Conservation (phyloP, 2,329 filamentous ascomycete genomes). For the Neonectria ditissima region DNA sequence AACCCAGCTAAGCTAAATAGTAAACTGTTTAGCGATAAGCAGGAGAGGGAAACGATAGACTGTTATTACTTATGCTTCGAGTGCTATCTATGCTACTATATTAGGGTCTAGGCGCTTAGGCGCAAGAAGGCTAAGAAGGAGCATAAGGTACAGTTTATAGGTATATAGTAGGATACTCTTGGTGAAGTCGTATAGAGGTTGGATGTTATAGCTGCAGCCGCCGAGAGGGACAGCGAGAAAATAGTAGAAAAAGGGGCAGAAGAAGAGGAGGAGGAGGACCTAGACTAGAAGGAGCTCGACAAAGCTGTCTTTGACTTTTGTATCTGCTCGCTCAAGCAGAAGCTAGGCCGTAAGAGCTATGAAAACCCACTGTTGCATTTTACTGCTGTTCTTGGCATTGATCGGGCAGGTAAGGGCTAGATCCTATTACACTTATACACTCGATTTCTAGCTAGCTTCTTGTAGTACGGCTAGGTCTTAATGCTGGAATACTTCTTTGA, state of each 20-base stretch:
- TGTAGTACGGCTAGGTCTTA: neutral
- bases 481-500: no score
- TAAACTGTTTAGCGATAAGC: neutral
- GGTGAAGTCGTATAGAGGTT: neutral
- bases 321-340: constrained; percentile 3
- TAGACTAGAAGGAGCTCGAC: neutral
- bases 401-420: neutral
- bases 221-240: neutral
- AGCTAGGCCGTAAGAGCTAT: constrained; percentile 2
- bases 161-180: neutral
- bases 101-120: neutral
- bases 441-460: neutral
- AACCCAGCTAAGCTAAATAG: neutral
- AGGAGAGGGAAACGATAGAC: neutral
- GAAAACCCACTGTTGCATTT: constrained; percentile 9
- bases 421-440: neutral
- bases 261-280: neutral
- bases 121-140: neutral
- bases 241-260: neutral
- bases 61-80: neutral
- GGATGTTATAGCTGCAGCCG: neutral
- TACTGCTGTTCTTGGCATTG: constrained; percentile 7
- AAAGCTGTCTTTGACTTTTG: neutral
- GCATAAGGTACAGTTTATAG: neutral
- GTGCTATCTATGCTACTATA: neutral